Conservation (phyloP, 176 grass and related monocot species). For the Aegilops speltoides region DNA sequence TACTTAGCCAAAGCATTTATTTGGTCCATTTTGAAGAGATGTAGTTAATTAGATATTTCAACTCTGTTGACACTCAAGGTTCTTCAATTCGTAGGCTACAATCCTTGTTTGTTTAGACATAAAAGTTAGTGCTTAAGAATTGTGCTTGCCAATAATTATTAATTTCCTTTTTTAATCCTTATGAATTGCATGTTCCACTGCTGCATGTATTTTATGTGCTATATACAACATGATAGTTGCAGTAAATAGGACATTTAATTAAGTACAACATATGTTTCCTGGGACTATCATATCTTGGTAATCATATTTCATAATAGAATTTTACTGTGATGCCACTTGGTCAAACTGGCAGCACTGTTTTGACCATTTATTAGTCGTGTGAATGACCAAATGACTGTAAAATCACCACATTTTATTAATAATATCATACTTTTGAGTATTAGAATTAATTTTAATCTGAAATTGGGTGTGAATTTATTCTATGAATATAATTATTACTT, state of each 20-base stretch:
- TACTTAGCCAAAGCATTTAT: neutral
- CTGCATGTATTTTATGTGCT: neutral
- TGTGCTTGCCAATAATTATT: neutral
- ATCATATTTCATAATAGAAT: neutral
- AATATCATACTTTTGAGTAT: neutral
- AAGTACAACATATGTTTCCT: neutral
- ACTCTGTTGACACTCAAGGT: neutral
- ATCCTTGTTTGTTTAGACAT: neutral
- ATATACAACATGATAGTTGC: neutral
- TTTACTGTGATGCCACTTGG: slow-evolving; percentile 5
- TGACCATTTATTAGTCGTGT: neutral
- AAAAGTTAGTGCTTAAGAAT: neutral
- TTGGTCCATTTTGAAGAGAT: neutral
- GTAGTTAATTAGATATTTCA: neutral
- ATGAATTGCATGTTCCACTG: neutral
- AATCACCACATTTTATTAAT: neutral
- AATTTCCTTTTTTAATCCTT: neutral
- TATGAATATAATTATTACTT: neutral
- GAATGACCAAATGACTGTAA: neutral
- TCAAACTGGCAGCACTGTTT: neutral
- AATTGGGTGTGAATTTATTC: neutral
- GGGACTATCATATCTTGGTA: neutral
- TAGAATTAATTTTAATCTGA: neutral
- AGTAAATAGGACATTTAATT: neutral
- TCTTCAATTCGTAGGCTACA: neutral